phyloP scores from a whole-genome alignment of 73 alveolate genomes.

The Paramecium pentaurelia region DNA sequence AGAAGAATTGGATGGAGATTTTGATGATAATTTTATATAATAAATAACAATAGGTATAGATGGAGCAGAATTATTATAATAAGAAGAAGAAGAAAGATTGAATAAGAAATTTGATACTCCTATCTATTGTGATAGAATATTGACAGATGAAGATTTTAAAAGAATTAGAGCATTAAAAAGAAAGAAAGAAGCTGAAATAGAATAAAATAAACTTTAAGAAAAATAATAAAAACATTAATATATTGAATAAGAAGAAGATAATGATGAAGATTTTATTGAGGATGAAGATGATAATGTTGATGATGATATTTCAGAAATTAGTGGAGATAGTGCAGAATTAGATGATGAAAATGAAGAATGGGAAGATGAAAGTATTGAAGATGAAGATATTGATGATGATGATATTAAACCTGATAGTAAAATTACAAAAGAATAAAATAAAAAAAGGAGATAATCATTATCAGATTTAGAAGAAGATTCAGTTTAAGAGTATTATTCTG shows the following conservation, averaged over 20 bases:
- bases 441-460: constrained; percentile 62
- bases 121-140: constrained; percentile 57
- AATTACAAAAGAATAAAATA: constrained; percentile 58
- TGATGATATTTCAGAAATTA: constrained; percentile 70
- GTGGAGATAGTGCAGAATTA: constrained; percentile 66
- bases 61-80: constrained; percentile 57
- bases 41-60: constrained; percentile 16
- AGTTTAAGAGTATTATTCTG: constrained; percentile 50
- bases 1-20: constrained; percentile 44
- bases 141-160: constrained; percentile 82
- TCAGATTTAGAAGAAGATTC: constrained; percentile 45
- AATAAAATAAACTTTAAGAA: not conserved
- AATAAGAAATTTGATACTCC: not conserved
- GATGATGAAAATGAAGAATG: constrained; percentile 51
- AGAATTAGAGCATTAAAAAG: constrained; percentile 72
- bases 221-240: not conserved
- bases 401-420: constrained; percentile 72
- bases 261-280: not conserved
- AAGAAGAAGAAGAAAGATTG: constrained; percentile 43
- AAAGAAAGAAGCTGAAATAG: constrained; percentile 23
- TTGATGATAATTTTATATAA: constrained; percentile 23
- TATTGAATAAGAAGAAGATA: not conserved
- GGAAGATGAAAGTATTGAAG: constrained; percentile 41
- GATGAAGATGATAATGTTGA: constrained; percentile 63
- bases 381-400: constrained; percentile 68